A percentile compares a stretch with the other conserved stretches of the same genome.
These are phyloP conservation scores for Penicillium soppii DNA, from an alignment of 495 filamentous ascomycete genomes.

Conservation along the genomic window DNA sequence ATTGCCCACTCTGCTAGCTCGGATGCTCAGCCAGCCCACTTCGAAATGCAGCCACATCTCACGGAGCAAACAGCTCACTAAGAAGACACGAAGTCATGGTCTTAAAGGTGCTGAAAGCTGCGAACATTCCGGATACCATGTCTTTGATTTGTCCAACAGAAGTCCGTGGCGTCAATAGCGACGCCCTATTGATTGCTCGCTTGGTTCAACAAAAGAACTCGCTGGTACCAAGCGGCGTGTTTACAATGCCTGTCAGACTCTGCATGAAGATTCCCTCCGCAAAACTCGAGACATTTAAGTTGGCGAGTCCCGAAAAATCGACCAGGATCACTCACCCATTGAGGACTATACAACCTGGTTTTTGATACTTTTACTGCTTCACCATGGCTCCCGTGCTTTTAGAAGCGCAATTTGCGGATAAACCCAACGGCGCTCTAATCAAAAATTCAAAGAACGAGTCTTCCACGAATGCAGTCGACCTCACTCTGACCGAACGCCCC, in stretches of 20 bases:
- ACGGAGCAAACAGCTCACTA: slow-evolving; percentile 2
- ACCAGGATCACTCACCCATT: background rate
- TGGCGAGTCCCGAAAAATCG: background rate
- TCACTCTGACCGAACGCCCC: slow-evolving; percentile 5
- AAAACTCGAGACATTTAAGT: background rate
- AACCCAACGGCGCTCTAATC: background rate
- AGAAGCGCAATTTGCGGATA: background rate
- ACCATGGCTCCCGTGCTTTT: slow-evolving; percentile 13
- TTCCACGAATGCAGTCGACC: background rate
- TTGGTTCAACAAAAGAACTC: slow-evolving; percentile 10
- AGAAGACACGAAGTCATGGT: background rate
- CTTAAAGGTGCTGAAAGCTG: background rate
- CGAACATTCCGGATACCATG: background rate
- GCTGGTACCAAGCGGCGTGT: slow-evolving; percentile 1
- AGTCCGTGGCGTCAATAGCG: background rate
- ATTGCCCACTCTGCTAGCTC: slow-evolving; percentile 1
- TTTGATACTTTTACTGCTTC: background rate
- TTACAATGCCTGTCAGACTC: slow-evolving; percentile 5
- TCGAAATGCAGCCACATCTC: slow-evolving; percentile 4
- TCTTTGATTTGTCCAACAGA: background rate
- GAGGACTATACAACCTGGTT: background rate
- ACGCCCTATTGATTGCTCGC: slow-evolving; percentile 7
- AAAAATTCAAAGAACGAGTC: background rate
- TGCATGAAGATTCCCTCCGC: background rate
- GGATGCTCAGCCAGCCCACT: slow-evolving; percentile 8